A percentile compares a stretch with the other conserved stretches of the same genome.
phyloP scores from a whole-genome alignment of 305 asterid species.

The Fraxinus velutina region DNA sequence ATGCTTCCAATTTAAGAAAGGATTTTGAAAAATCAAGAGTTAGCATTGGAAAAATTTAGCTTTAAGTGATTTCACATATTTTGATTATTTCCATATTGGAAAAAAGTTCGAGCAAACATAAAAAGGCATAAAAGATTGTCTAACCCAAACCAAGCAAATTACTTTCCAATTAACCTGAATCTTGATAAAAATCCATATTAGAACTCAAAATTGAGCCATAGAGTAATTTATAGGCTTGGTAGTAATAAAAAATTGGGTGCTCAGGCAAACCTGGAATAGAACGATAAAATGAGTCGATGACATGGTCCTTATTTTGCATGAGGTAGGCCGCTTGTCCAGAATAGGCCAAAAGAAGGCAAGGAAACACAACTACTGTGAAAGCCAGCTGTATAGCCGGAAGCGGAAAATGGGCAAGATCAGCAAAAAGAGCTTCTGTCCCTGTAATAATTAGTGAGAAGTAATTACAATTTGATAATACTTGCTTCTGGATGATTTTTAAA shows the following conservation, averaged over 20 bases:
- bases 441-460: slow-evolving; percentile 32
- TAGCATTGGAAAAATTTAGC: not conserved
- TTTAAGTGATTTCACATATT: not conserved
- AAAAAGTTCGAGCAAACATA: not conserved
- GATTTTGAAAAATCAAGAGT: not conserved
- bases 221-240: not conserved
- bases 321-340: slow-evolving; percentile 99
- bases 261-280: slow-evolving; percentile 82
- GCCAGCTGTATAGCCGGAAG: slow-evolving; percentile 92
- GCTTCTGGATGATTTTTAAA: not conserved
- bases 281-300: slow-evolving; percentile 78
- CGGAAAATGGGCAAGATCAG: slow-evolving; percentile 94
- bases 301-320: slow-evolving; percentile 66
- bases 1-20: not conserved
- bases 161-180: not conserved
- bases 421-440: slow-evolving; percentile 99
- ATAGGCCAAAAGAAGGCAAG: slow-evolving; percentile 94
- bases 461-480: slow-evolving; percentile 17
- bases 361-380: slow-evolving; percentile 81
- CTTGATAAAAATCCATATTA: not conserved
- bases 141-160: not conserved
- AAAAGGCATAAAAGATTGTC: not conserved
- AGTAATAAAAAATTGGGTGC: slow-evolving; percentile 3
- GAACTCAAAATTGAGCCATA: not conserved
- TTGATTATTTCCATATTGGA: not conserved